Percentiles rank a stretch among this genome's conserved stretches.
Evolutionary conservation across 768 basidiomycete genomes (phyloP).

Genomic region (Collybia sordida): DNA sequence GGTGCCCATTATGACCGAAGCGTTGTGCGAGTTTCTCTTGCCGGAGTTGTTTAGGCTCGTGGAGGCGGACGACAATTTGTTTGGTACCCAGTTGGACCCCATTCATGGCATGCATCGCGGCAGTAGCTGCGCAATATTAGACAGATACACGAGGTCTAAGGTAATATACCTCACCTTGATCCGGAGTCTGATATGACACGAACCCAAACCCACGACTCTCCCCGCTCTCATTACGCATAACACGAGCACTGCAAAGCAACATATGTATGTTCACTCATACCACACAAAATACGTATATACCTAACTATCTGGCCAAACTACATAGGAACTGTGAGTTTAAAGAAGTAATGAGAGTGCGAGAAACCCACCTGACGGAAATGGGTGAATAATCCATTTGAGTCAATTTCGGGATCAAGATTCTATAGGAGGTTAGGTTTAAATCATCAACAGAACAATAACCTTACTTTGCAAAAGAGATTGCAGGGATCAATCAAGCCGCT

Average conservation of each 20-base stretch:
- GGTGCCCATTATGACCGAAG: conserved; percentile 81
- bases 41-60: conserved; percentile 89
- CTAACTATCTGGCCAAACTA: conserved; percentile 91
- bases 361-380: conserved; percentile 74
- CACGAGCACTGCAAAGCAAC: conserved; percentile 65
- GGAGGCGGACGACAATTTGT: conserved; percentile 81
- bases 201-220: conserved; percentile 90
- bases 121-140: conserved; percentile 45
- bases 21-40: conserved; percentile 86
- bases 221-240: conserved; percentile 85
- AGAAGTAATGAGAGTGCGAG: conserved; percentile 1
- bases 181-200: conserved; percentile 81
- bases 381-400: conserved; percentile 80
- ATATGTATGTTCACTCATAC: background rate
- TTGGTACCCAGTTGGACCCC: conserved; percentile 69
- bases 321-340: conserved; percentile 14
- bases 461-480: conserved; percentile 86
- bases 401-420: conserved; percentile 85
- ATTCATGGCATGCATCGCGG: conserved; percentile 82
- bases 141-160: background rate
- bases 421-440: conserved; percentile 26
- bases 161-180: conserved; percentile 56
- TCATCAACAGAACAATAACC: conserved; percentile 8
- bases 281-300: conserved; percentile 33
- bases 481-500: conserved; percentile 90